These are phyloP conservation scores for Botrytis elliptica DNA, from an alignment of 2,329 filamentous ascomycete genomes.

Conservation along the genomic window DNA sequence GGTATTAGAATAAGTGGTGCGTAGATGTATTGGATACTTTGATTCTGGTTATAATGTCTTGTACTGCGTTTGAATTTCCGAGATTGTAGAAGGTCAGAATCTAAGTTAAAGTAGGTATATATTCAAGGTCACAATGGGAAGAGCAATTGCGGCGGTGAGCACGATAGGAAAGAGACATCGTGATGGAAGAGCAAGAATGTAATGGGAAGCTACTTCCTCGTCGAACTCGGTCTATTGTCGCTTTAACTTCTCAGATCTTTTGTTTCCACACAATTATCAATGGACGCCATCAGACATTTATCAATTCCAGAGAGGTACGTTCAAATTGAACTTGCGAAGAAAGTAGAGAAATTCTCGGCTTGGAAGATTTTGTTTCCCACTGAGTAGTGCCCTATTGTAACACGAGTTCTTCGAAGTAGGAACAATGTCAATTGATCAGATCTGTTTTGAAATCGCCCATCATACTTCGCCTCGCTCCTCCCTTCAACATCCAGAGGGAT, in stretches of 20 bases:
- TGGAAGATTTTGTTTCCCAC: not conserved
- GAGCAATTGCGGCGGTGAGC: not conserved
- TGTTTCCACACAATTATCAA: not conserved
- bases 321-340: not conserved
- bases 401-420: not conserved
- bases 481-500: fast-evolving
- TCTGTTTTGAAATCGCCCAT: not conserved
- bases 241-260: not conserved
- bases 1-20: not conserved
- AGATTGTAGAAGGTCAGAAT: not conserved
- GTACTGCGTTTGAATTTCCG: not conserved
- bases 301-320: too few relatives aligned
- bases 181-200: too few relatives aligned
- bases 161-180: not conserved
- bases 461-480: not conserved
- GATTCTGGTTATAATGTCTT: not conserved
- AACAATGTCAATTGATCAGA: not conserved
- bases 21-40: not conserved
- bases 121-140: not conserved
- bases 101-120: fast-evolving
- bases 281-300: not conserved
- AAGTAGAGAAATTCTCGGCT: not conserved
- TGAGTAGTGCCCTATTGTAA: not conserved
- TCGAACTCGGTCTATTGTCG: not conserved
- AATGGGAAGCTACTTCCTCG: not conserved